Conservation (phyloP, 495 filamentous ascomycete species). For the Daldinia loculata region DNA sequence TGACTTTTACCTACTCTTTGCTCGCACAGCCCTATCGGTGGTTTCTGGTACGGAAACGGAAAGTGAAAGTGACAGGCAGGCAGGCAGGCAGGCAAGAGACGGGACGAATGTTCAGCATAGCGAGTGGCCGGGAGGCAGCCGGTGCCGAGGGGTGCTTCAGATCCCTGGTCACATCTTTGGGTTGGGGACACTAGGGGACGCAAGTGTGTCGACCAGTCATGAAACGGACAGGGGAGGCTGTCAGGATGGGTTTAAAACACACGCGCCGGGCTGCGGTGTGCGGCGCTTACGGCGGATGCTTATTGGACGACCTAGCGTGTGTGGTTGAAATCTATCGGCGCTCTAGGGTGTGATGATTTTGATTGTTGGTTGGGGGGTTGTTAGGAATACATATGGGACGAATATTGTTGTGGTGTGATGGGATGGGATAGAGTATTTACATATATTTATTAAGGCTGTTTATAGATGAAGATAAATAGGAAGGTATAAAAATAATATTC, state of each 20-base stretch:
- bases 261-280: constrained; percentile 38
- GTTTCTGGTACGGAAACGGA: neutral
- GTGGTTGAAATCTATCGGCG: constrained; percentile 15
- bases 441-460: too few relatives aligned
- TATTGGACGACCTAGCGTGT: constrained; percentile 29
- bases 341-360: too few relatives aligned
- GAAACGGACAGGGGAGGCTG: constrained; percentile 36
- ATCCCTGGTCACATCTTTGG: neutral
- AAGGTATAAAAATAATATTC: too few relatives aligned
- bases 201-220: constrained; percentile 28
- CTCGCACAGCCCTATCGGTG: constrained; percentile 10
- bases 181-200: too few relatives aligned
- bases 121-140: constrained; percentile 16
- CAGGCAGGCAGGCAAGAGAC: neutral
- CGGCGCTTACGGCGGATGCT: constrained; percentile 29
- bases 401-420: neutral
- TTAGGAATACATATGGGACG: too few relatives aligned
- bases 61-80: neutral
- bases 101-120: neutral
- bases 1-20: neutral
- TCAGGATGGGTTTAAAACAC: constrained; percentile 31
- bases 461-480: too few relatives aligned
- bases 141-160: constrained; percentile 1
- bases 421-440: neutral
- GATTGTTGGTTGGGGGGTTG: too few relatives aligned